These are phyloP conservation scores for Cytospora chrysosperma DNA, from an alignment of 2,329 filamentous ascomycete species.

Conservation along the genomic window DNA sequence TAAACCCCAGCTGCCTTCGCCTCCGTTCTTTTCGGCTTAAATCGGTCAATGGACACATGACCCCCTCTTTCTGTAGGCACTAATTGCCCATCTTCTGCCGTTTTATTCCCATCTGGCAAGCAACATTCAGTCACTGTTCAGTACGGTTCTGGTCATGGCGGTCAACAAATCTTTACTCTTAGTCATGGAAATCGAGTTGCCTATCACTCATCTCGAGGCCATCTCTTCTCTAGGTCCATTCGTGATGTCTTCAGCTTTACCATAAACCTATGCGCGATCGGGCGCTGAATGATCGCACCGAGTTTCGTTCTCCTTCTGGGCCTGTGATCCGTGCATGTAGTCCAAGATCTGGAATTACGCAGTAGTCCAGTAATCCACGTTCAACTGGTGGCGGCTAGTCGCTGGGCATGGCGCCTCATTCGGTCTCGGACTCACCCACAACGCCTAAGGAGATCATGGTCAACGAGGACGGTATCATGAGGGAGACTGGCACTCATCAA, in stretches of 20 bases:
- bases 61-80: not conserved
- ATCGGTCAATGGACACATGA: not conserved
- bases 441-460: not conserved
- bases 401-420: not conserved
- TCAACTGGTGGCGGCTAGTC: not conserved
- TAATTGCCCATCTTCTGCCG: not conserved
- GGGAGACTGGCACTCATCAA: slow-evolving; percentile 3
- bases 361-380: too few species aligned
- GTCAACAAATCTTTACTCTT: slow-evolving; percentile 1
- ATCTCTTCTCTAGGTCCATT: not conserved
- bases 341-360: not conserved
- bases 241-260: not conserved
- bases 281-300: not conserved
- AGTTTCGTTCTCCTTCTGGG: not conserved
- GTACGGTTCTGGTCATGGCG: slow-evolving; percentile 11
- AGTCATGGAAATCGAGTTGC: slow-evolving; percentile 9
- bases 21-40: too few species aligned
- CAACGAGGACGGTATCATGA: slow-evolving; percentile 1
- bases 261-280: not conserved
- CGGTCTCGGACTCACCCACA: not conserved
- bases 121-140: not conserved
- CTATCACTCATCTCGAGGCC: not conserved
- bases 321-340: not conserved
- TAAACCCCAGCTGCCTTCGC: too few species aligned
- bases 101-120: slow-evolving; percentile 1